Base-by-base conservation (phyloP, 371 early-diverging fungal species). In the Fennellomyces sp. region DNA sequence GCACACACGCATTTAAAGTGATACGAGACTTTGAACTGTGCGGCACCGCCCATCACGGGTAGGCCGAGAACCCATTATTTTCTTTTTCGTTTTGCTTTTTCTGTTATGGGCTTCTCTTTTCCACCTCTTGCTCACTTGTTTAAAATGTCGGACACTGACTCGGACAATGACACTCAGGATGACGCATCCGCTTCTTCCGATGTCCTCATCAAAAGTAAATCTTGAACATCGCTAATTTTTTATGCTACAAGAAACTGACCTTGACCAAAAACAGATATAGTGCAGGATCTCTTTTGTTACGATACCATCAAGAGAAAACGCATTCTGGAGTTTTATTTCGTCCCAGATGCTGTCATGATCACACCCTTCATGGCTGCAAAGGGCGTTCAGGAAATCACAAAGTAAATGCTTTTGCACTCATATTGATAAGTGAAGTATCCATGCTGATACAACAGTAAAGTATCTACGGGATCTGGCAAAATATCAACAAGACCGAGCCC, bases 381-480 rank as follows among this genome's bases (percentile, higher is more conserved):
- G 36, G 79, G 79, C 5, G 61, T 72, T 5, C 64, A 67, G 36
- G 76, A 76, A 52, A 81, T 81, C 35, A 68, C 74, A 62, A 54
- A 60, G 68, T 67, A 67, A 36, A 27, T n/a, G n/a, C n/a, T n/a
- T n/a, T n/a, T n/a, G n/a, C n/a, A n/a, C n/a, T n/a, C n/a, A n/a
- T n/a, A n/a, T n/a, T n/a, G n/a, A n/a, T n/a, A n/a, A n/a, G n/a
- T n/a, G n/a, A n/a, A n/a, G n/a, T n/a, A n/a, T n/a, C n/a, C n/a
- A n/a, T n/a, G n/a, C n/a, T n/a, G 49, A 17, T 6, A 38, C 25
- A 25, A 30, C 6, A 12, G 11, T 30, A 5, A n/a, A 78, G 75
- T 53, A 77, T 81, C 7, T 78, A 72, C 28, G 63, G 70, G 2
- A 77, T 81, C 2, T 81, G 79, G 79, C 70, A 71, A 8, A 73